Conservation (phyloP, 345 rosid species). For the Stellera chamaejasme region DNA sequence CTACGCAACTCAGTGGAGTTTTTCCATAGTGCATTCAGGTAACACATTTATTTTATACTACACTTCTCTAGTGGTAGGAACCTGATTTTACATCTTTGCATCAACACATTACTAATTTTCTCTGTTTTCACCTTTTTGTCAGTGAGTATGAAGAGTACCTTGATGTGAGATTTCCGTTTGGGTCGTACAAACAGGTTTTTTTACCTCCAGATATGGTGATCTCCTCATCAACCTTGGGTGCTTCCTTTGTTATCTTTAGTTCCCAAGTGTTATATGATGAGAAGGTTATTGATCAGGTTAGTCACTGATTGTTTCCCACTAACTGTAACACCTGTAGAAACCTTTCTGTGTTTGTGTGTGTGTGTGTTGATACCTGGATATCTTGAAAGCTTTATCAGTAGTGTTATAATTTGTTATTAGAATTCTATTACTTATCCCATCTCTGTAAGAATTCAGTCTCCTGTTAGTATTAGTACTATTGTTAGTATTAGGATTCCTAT, state of each 20-base stretch:
- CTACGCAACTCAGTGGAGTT: constrained; percentile 73
- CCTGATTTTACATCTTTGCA: not conserved
- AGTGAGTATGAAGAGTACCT: constrained; percentile 93
- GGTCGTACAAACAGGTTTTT: constrained; percentile 86
- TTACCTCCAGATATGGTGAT: constrained; percentile 82
- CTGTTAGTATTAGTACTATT: no score
- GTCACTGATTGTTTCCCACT: constrained; percentile 4
- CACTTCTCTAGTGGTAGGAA: not conserved
- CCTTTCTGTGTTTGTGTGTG: no score
- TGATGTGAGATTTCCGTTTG: constrained; percentile 83
- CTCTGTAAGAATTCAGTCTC: no score
- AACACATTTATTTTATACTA: constrained; percentile 5
- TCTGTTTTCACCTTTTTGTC: constrained; percentile 21
- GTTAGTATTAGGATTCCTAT: no score
- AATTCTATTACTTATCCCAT: no score
- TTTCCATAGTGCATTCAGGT: constrained; percentile 90
- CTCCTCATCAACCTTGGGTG: constrained; percentile 66
- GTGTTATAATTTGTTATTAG: no score
- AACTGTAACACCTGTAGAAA: no score
- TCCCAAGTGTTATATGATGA: constrained; percentile 82
- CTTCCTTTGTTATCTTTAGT: constrained; percentile 72
- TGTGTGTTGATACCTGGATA: no score
- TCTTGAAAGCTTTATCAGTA: no score
- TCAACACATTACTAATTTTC: constrained; percentile 9
- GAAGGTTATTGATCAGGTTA: constrained; percentile 88